Conservation (phyloP, 2,329 filamentous ascomycete species). For the Fusarium newnesense region DNA sequence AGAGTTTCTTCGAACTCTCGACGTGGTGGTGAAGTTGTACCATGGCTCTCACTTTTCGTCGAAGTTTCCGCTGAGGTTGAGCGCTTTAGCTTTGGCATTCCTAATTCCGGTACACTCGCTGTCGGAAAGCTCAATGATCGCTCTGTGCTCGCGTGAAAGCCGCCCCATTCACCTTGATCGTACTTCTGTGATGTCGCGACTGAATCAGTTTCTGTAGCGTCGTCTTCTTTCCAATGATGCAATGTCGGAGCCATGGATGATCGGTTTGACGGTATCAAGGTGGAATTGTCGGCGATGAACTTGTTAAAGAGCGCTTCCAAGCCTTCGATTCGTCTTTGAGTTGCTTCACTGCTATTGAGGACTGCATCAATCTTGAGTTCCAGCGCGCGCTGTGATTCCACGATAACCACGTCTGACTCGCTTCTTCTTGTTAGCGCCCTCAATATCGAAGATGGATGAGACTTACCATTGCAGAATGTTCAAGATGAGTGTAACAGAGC, state of each 20-base stretch:
- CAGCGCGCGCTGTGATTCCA: slow-evolving; percentile 10
- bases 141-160: background rate
- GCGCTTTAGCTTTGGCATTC: background rate
- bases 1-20: slow-evolving; percentile 3
- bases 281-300: slow-evolving; percentile 13
- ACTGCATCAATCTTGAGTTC: slow-evolving; percentile 13
- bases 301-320: slow-evolving; percentile 19
- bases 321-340: background rate
- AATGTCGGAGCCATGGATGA: slow-evolving; percentile 6
- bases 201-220: background rate
- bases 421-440: background rate
- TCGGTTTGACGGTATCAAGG: background rate
- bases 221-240: background rate
- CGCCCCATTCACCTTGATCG: background rate
- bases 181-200: background rate
- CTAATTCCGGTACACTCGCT: background rate
- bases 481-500: slow-evolving; percentile 17
- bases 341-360: slow-evolving; percentile 3
- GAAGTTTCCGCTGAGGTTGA: slow-evolving; percentile 5
- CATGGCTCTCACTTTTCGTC: background rate
- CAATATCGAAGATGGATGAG: fast-evolving
- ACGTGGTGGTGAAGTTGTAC: background rate
- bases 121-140: slow-evolving; percentile 10
- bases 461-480: slow-evolving; percentile 16
- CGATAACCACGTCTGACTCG: slow-evolving; percentile 16